A percentile compares a stretch with the other conserved stretches of the same genome.
phyloP scores from a whole-genome alignment of 129 eudicot species.

The Ambrosia trifida region DNA sequence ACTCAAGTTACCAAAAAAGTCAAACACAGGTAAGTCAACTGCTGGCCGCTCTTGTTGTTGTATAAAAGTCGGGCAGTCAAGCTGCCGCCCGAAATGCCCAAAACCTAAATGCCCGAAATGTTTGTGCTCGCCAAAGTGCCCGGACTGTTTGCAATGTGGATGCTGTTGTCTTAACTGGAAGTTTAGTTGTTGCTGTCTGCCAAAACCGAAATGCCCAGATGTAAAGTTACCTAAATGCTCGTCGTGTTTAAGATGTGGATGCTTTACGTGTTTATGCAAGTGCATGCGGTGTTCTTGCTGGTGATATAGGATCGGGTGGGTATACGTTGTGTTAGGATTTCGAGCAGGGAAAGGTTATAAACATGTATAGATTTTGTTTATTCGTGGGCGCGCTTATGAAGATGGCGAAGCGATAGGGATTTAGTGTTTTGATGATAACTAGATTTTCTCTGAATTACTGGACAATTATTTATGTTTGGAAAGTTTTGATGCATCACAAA shows the following conservation, averaged over 20 bases:
- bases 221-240: constrained; percentile 45
- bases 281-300: constrained; percentile 56
- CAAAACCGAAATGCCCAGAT: constrained; percentile 38
- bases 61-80: constrained; percentile 43
- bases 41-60: constrained; percentile 32
- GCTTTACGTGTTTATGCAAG: constrained; percentile 43
- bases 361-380: constrained; percentile 39
- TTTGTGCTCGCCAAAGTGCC: constrained; percentile 31
- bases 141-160: constrained; percentile 16
- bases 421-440: constrained; percentile 15
- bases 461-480: neutral
- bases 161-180: constrained; percentile 35
- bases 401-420: constrained; percentile 23
- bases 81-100: constrained; percentile 40
- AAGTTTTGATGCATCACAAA: too few species aligned
- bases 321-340: constrained; percentile 35
- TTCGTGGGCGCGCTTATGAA: constrained; percentile 19
- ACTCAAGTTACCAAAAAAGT: constrained; percentile 35
- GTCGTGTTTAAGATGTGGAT: constrained; percentile 32
- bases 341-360: constrained; percentile 22
- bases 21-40: constrained; percentile 26
- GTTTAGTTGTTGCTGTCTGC: constrained; percentile 20
- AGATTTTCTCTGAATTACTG: neutral
- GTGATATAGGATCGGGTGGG: constrained; percentile 50
- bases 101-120: constrained; percentile 44